Percentiles rank a stretch among this genome's conserved stretches.
Evolutionary conservation across 2,329 filamentous ascomycete genomes (phyloP).

Genomic region (Xylariaceae sp.): DNA sequence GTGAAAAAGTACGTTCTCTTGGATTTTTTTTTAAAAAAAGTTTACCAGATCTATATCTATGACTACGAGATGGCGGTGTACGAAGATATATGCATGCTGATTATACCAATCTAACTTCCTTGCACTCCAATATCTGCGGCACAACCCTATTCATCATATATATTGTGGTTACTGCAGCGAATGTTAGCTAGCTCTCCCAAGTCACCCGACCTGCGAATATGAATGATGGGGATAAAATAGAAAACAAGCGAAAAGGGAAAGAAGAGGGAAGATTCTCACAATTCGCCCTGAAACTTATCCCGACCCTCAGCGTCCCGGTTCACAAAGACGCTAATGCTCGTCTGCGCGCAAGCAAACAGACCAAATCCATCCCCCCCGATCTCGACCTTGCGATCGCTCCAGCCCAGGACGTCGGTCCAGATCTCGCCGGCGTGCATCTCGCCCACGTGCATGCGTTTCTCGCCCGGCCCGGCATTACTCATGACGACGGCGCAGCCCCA

Average conservation of each 20-base stretch:
- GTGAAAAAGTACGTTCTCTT: too few species aligned
- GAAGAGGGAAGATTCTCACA: slow-evolving; percentile 12
- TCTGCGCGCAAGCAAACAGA: slow-evolving; percentile 46
- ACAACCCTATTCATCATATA: slow-evolving; percentile 7
- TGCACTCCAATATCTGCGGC: background rate
- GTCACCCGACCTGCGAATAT: too few species aligned
- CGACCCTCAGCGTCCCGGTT: slow-evolving; percentile 19
- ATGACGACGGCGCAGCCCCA: slow-evolving; percentile 54
- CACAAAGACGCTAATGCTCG: slow-evolving; percentile 19
- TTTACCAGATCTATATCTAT: too few species aligned
- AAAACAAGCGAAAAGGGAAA: background rate
- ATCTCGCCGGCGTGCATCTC: slow-evolving; percentile 53
- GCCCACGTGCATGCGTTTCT: slow-evolving; percentile 62
- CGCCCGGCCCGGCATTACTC: slow-evolving; percentile 46
- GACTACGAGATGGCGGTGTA: background rate
- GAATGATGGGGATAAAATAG: background rate
- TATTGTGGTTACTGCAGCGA: slow-evolving; percentile 8
- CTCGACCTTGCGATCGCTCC: slow-evolving; percentile 49
- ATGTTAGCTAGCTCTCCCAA: background rate
- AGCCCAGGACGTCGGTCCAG: slow-evolving; percentile 62
- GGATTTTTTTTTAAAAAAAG: too few species aligned
- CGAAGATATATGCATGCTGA: background rate
- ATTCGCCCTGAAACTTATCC: slow-evolving; percentile 17
- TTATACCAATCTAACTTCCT: background rate
- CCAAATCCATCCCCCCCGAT: slow-evolving; percentile 61